Base-by-base conservation (phyloP, 2,329 filamentous ascomycete genomes). In the Botrytis galanthina region DNA sequence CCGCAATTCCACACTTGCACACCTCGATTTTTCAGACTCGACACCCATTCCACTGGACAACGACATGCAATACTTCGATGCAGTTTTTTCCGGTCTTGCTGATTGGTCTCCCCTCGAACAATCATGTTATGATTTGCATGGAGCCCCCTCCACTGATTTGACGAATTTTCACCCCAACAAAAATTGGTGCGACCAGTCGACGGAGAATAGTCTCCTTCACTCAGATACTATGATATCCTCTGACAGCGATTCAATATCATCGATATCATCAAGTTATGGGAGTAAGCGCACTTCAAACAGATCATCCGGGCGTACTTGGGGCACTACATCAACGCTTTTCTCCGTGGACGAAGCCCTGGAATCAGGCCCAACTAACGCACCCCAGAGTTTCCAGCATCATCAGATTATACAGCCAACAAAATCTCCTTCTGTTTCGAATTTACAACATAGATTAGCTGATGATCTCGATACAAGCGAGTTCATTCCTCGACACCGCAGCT, bases 281-380 rank as follows among this genome's bases (percentile, higher is more conserved):
- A 73, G 35, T 44, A 59, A 14, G 18, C 9, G 62, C 61, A 35
- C 37, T 10, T 51, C 73, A 20, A 42, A 51, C 35, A 74, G 76
- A 63, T 74, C 75, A 18, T 77, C 75, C 1, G 74, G 75, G 54
- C 64, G 70, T 61, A 75, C 77, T 18, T 75, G 76, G 72, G 75
- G 75, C 29, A 73, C 73, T 20, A 68, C 72, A 26, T 77, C 77
- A 35, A 76, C 74, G 2, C 18, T 76, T 29, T 62, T 48, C 46
- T 62, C 71, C 18, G 54, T 73, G 1, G 29, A 63, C 12, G 64
- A 73, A n/a, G 16, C 44, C 29, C 51, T 8, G n/a, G 48, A n/a
- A 16, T 2, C 54, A 57, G 44, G 7, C 4, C 37, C 16, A 60
- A 59, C 22, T 26, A 51, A 72, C 32, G 20, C 14, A 48, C 20